Base-by-base conservation (phyloP, 2,329 filamentous ascomycete species). In the Aspergillus fischeri region DNA sequence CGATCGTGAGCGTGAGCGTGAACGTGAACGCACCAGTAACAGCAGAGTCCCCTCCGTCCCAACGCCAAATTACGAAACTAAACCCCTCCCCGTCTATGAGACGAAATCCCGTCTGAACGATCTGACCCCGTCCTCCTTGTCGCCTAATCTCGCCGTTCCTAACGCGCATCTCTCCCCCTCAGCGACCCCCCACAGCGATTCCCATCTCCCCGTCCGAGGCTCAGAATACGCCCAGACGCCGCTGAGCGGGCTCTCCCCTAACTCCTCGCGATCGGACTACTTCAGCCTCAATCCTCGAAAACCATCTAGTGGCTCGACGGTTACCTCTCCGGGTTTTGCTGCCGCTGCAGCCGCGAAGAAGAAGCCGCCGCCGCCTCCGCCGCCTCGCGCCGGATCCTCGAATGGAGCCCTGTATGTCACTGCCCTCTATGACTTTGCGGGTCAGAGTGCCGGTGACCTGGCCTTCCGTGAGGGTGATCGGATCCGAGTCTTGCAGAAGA, bases 401-500 rank as follows among this genome's bases (percentile, higher is more conserved):
- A 76, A 77, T 56, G 78, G 80, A 62, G 74, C 75, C 14, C 59
- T 69, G 27, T 91, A 79, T 62, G 87, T 90, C 24, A 86, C 86
- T 10, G 91, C 91, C 7, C 77, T 90, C 66, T 94, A 91, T 72
- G 82, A 88, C 62, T 95, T 92, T 69, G 79, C 81, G 1, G 89
- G 88, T 0, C 86, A 92, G 67, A 83, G 82, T 6, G 72, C 77
- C 1, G 89, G 88, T 0, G 91, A 95, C 70, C 70, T 95, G 52
- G 81, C 81, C 2, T 95, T 95, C 69, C 79, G 80, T 29, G 88
- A 92, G 71, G 91, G 90, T 1, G 91, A 94, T 67, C 80, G 83
- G 51, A 95, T 95, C 64, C 84, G 81, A 49, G 86, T 95, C 3
- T 69, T 92, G 32, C 90, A 90, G 77, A 91, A 88, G 77, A 94